Conservation (phyloP, 208 protist genomes). For the Wallacemonas sp. region DNA sequence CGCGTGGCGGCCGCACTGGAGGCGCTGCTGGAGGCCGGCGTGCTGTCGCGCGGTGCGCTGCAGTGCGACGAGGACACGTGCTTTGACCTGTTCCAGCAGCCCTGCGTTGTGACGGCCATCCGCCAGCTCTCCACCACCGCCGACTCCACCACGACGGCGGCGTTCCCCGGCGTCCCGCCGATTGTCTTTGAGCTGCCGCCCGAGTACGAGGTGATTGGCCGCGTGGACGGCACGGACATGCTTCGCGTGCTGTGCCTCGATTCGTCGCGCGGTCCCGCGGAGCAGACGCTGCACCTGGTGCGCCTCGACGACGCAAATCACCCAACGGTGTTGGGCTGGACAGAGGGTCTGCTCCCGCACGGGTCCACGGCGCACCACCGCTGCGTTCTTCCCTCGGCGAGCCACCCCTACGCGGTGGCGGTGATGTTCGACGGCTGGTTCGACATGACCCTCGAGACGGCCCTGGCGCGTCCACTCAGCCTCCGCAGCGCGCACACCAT, state of each 20-base stretch:
- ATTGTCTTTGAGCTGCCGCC: slow-evolving; percentile 51
- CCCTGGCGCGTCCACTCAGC: not conserved
- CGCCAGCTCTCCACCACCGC: not conserved
- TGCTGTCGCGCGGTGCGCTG: slow-evolving; percentile 44
- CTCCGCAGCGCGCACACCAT: slow-evolving; percentile 29
- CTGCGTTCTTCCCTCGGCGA: slow-evolving; percentile 46
- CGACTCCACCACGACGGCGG: not conserved
- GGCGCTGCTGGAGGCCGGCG: slow-evolving; percentile 57
- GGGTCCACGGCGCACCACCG: slow-evolving; percentile 64
- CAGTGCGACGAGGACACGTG: slow-evolving; percentile 22
- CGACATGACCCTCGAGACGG: slow-evolving; percentile 55
- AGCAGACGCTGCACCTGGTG: slow-evolving; percentile 75
- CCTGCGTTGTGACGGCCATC: slow-evolving; percentile 8
- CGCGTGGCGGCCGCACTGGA: slow-evolving; percentile 58
- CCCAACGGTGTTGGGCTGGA: slow-evolving; percentile 19
- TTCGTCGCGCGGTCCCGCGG: slow-evolving; percentile 32
- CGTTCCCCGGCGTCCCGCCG: not conserved
- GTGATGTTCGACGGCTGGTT: slow-evolving; percentile 84
- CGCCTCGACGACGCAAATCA: slow-evolving; percentile 30
- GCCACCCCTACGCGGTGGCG: slow-evolving; percentile 28
- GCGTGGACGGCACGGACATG: slow-evolving; percentile 47
- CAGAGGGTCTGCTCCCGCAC: slow-evolving; percentile 58
- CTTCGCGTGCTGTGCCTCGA: slow-evolving; percentile 62
- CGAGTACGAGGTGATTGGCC: slow-evolving; percentile 72
- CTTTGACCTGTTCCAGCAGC: slow-evolving; percentile 11